These are phyloP conservation scores for Phytopythium cucurbitacearum DNA, from an alignment of 352 stramenopile genomes.

Conservation along the genomic window DNA sequence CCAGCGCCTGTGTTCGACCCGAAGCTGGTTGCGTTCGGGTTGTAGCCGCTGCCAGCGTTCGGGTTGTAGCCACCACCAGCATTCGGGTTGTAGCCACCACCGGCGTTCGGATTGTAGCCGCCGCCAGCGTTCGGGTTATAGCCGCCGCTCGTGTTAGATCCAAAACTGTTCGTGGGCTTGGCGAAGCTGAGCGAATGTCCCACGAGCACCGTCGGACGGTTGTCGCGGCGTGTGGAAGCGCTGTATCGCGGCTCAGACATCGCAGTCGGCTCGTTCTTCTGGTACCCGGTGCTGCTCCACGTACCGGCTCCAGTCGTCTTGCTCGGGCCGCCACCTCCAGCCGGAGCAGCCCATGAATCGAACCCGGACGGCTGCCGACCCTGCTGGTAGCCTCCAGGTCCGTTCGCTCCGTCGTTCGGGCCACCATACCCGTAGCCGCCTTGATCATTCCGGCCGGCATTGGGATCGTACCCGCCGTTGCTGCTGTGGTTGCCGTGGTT, in stretches of 20 bases:
- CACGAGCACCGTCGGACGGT: constrained; percentile 79
- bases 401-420: constrained; percentile 15
- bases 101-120: constrained; percentile 36
- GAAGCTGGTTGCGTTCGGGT: no score
- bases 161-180: constrained; percentile 35
- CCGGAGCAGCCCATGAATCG: constrained; percentile 45
- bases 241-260: constrained; percentile 45
- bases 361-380: constrained; percentile 37
- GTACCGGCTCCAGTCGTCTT: constrained; percentile 50
- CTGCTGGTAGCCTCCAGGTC: constrained; percentile 15
- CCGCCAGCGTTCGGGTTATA: constrained; percentile 35
- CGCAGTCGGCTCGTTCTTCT: constrained; percentile 53
- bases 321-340: constrained; percentile 18
- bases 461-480: constrained; percentile 17
- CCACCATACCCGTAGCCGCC: constrained; percentile 24
- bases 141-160: constrained; percentile 32
- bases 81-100: constrained; percentile 20
- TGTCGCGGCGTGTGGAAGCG: constrained; percentile 55
- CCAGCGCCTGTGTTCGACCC: background rate
- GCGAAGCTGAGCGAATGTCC: constrained; percentile 75
- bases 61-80: constrained; percentile 25
- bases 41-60: constrained; percentile 13
- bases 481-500: constrained; percentile 7
- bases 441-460: constrained; percentile 12
- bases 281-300: constrained; percentile 80